Evolutionary conservation across 257 asterid species (phyloP).

Genomic region (Osmanthus fragrans): DNA sequence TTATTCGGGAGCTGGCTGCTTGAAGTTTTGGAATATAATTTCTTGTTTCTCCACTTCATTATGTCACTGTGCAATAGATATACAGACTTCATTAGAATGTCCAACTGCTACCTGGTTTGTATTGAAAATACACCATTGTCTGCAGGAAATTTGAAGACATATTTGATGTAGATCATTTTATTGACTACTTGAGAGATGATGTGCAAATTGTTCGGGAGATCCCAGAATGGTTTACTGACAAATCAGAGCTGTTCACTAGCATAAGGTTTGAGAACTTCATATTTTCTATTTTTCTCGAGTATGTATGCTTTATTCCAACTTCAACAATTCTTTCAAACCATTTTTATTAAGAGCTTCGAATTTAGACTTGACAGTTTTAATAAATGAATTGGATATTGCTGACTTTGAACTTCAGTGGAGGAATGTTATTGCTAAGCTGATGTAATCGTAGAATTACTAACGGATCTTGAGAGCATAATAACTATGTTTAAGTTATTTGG

Average conservation of each 20-base stretch:
- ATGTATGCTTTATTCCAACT: conserved; percentile 7
- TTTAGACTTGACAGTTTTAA: background rate
- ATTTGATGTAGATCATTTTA: conserved; percentile 94
- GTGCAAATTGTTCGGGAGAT: conserved; percentile 90
- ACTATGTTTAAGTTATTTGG: background rate
- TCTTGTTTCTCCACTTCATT: background rate
- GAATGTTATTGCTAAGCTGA: conserved; percentile 7
- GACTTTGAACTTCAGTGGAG: background rate
- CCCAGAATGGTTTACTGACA: conserved; percentile 99
- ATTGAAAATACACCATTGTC: conserved; percentile 12
- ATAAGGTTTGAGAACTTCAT: conserved; percentile 56
- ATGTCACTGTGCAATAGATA: background rate
- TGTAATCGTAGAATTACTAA: background rate
- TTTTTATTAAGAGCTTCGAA: background rate
- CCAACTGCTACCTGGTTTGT: background rate
- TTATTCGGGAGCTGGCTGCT: conserved; percentile 3
- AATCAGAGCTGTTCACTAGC: conserved; percentile 87
- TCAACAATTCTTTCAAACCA: background rate
- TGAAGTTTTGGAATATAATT: conserved; percentile 3
- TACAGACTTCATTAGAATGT: background rate
- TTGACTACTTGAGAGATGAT: conserved; percentile 88
- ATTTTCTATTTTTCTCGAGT: conserved; percentile 1
- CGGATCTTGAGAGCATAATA: background rate
- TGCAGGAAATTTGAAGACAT: conserved; percentile 99
- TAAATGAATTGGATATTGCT: too few relatives aligned